phyloP scores from a whole-genome alignment of 208 protist genomes.

The Acanthamoeba castellanii region DNA sequence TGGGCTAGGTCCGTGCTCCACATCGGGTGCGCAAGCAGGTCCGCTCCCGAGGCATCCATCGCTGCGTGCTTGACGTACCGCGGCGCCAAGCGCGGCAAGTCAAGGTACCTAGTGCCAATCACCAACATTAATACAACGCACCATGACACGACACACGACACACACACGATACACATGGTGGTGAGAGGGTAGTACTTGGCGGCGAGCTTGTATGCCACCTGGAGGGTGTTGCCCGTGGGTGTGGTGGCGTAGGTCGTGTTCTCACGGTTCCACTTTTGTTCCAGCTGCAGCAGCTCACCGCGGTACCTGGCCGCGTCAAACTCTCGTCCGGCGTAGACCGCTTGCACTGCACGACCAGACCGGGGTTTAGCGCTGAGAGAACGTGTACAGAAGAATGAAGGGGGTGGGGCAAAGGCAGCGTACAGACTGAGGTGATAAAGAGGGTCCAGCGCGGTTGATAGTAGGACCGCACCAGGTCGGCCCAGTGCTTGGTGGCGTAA shows the following conservation, averaged over 20 bases:
- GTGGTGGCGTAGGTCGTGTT: background rate
- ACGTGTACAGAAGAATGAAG: no score
- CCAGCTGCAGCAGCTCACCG: background rate
- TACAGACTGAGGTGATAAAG: background rate
- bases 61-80: background rate
- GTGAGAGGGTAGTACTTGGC: background rate
- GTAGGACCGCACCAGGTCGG: slow-evolving; percentile 79
- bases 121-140: background rate
- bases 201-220: background rate
- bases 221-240: background rate
- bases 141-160: no score
- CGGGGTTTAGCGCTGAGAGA: no score
- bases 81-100: background rate
- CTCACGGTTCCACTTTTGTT: background rate
- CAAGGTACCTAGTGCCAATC: background rate
- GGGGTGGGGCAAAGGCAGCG: no score
- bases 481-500: slow-evolving; percentile 85
- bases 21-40: background rate
- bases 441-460: slow-evolving; percentile 70
- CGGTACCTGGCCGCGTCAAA: no score
- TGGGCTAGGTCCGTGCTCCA: slow-evolving; percentile 48
- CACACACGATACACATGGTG: background rate
- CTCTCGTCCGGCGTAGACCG: background rate
- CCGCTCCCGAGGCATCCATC: background rate
- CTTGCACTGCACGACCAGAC: slow-evolving; percentile 28